These are phyloP conservation scores for Xylaria arbuscula DNA, from an alignment of 2,329 filamentous ascomycete genomes.

Conservation along the genomic window DNA sequence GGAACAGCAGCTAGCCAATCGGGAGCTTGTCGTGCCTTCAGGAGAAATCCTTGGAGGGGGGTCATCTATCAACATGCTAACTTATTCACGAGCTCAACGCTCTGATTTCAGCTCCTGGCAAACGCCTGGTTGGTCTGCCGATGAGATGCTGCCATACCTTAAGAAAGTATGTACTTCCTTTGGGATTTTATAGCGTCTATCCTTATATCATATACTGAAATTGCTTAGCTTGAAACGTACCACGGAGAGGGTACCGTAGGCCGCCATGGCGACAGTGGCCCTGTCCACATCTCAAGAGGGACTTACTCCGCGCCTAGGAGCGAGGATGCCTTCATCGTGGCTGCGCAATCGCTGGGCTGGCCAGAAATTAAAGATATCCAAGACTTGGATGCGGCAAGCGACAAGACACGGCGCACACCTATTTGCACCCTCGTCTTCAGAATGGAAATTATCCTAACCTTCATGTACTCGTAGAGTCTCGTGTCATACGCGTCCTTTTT, in stretches of 20 bases:
- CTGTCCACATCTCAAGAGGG: constrained; percentile 61
- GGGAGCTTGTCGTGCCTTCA: constrained; percentile 54
- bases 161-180: too few relatives aligned
- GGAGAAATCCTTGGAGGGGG: constrained; percentile 66
- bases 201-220: too few relatives aligned
- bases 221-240: constrained; percentile 49
- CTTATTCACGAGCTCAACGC: constrained; percentile 50
- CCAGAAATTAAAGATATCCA: constrained; percentile 61
- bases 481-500: constrained; percentile 60
- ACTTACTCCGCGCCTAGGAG: constrained; percentile 53
- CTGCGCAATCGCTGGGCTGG: constrained; percentile 58
- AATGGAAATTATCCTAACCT: constrained; percentile 47
- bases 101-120: constrained; percentile 50
- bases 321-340: constrained; percentile 59
- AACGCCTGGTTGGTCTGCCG: constrained; percentile 45
- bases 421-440: constrained; percentile 43
- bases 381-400: constrained; percentile 54
- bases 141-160: constrained; percentile 59
- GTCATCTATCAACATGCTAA: constrained; percentile 61
- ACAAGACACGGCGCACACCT: constrained; percentile 44
- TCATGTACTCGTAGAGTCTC: constrained; percentile 46
- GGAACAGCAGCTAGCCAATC: constrained; percentile 54
- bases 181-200: too few relatives aligned
- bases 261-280: constrained; percentile 60
- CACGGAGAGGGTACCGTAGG: constrained; percentile 52